Percentiles rank a stretch among this genome's conserved stretches.
Evolutionary conservation across 1,139 yeast genomes (phyloP).

Genomic region (Geotrichum histeridarum): DNA sequence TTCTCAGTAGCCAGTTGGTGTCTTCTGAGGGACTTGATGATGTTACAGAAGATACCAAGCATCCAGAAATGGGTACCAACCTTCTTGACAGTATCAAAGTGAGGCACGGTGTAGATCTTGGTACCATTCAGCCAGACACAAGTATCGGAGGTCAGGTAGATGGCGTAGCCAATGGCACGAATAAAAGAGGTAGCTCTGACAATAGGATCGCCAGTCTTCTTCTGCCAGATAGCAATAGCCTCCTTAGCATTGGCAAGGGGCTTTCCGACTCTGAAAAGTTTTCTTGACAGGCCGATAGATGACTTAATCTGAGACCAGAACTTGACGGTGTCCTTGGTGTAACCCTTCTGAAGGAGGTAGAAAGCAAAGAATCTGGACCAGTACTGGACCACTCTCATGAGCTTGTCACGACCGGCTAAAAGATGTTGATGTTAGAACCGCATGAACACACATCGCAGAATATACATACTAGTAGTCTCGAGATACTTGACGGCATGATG

Average conservation of each 20-base stretch:
- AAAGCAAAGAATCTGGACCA: slow-evolving; percentile 66
- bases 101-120: slow-evolving; percentile 35
- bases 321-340: slow-evolving; percentile 47
- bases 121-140: slow-evolving; percentile 58
- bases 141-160: slow-evolving; percentile 70
- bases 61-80: slow-evolving; percentile 66
- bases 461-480: slow-evolving; percentile 53
- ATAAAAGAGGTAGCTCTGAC: slow-evolving; percentile 55
- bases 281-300: slow-evolving; percentile 67
- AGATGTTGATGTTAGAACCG: not conserved
- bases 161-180: slow-evolving; percentile 69
- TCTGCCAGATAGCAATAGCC: slow-evolving; percentile 66
- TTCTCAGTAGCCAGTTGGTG: slow-evolving; percentile 40
- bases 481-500: slow-evolving; percentile 58
- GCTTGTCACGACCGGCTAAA: slow-evolving; percentile 64
- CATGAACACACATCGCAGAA: not conserved
- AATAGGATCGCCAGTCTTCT: slow-evolving; percentile 64
- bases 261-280: slow-evolving; percentile 78
- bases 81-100: slow-evolving; percentile 30
- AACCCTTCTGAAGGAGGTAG: slow-evolving; percentile 60
- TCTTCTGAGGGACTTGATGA: slow-evolving; percentile 53
- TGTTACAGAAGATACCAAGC: slow-evolving; percentile 59
- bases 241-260: slow-evolving; percentile 71
- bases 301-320: slow-evolving; percentile 51
- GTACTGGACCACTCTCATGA: slow-evolving; percentile 76